Evolutionary conservation across 108 stramenopile genomes (phyloP).

Genomic region (Cyclotella kingstonii): DNA sequence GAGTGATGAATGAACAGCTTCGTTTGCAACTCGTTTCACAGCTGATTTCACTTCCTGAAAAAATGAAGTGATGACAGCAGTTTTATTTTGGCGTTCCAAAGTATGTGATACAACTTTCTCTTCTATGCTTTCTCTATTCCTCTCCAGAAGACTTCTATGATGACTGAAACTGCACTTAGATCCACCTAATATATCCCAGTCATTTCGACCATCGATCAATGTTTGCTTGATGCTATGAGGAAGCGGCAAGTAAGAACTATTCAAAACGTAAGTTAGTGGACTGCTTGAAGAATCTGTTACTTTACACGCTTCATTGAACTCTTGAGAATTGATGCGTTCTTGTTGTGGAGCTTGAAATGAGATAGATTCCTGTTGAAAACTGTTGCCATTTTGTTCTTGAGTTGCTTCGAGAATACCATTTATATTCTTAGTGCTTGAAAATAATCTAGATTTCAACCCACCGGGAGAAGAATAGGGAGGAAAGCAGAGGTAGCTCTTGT

Average conservation of each 20-base stretch:
- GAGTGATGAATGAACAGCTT: background rate
- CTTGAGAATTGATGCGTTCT: background rate
- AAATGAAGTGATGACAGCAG: background rate
- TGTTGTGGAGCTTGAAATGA: background rate
- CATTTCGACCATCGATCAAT: conserved; percentile 7
- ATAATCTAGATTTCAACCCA: conserved; percentile 28
- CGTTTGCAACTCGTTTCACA: background rate
- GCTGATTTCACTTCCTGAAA: background rate
- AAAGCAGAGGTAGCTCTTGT: conserved; percentile 26
- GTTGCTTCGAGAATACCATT: background rate
- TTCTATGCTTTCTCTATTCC: background rate
- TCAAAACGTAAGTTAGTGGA: conserved; percentile 20
- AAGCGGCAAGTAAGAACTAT: conserved; percentile 11
- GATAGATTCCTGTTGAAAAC: background rate
- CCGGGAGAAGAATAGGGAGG: conserved; percentile 40
- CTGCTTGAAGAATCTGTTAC: background rate
- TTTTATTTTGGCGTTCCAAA: background rate
- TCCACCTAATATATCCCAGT: conserved; percentile 35
- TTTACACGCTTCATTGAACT: background rate
- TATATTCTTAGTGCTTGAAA: too few relatives aligned
- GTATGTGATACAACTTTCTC: background rate
- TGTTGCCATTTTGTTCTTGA: background rate
- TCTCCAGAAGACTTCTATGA: background rate
- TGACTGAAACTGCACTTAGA: conserved; percentile 18
- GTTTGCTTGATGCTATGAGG: conserved; percentile 11